These are phyloP conservation scores for Mycena sp. DNA, from an alignment of 1,284 basidiomycete genomes.

Conservation along the genomic window DNA sequence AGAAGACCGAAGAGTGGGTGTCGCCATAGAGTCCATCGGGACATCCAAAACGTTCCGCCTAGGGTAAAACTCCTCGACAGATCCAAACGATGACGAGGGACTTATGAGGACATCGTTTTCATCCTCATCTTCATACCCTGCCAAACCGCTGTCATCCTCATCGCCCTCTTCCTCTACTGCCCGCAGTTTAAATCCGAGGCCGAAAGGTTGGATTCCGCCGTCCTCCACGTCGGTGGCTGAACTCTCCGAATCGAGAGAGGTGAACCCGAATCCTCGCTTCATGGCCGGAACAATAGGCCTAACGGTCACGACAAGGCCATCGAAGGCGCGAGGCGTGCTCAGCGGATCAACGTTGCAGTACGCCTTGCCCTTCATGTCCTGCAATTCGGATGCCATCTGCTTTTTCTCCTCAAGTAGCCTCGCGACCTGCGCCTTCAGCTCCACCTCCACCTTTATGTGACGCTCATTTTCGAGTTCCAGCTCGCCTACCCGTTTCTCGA, in stretches of 20 bases:
- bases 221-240: conserved; percentile 74
- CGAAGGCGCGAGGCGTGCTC: conserved; percentile 53
- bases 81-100: conserved; percentile 66
- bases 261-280: conserved; percentile 60
- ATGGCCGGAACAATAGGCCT: conserved; percentile 32
- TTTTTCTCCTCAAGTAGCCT: conserved; percentile 44
- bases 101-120: conserved; percentile 56
- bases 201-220: conserved; percentile 53
- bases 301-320: conserved; percentile 34
- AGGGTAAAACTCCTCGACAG: conserved; percentile 56
- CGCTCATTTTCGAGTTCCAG: conserved; percentile 37
- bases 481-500: conserved; percentile 47
- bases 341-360: conserved; percentile 41
- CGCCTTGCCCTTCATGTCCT: conserved; percentile 13
- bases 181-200: conserved; percentile 56
- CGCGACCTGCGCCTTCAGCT: conserved; percentile 43
- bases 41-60: conserved; percentile 24
- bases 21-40: neutral
- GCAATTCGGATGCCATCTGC: conserved; percentile 29
- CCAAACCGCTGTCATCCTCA: conserved; percentile 63
- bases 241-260: conserved; percentile 69
- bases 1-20: conserved; percentile 1
- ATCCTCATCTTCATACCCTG: conserved; percentile 76
- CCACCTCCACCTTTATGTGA: conserved; percentile 45
- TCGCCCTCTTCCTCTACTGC: conserved; percentile 60